Percentiles rank a stretch among this genome's conserved stretches.
Conservation (phyloP, 176 grass and related monocot species). For the Saccharum spontaneum region DNA sequence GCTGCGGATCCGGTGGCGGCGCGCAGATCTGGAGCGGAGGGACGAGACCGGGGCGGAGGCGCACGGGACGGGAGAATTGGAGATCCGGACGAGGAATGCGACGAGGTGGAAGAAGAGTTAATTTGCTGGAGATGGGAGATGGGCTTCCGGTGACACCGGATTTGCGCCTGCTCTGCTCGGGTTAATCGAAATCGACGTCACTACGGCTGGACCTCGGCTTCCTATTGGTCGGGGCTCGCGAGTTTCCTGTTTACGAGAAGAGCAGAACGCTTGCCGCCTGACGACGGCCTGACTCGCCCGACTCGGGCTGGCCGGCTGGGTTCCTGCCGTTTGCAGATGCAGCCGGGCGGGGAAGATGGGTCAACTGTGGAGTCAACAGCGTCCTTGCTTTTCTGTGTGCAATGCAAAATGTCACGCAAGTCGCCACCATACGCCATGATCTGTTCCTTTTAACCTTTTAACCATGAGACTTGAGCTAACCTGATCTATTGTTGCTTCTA, state of each 20-base stretch:
- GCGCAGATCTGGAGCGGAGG: slow-evolving; percentile 27
- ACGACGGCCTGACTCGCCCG: too few relatives aligned
- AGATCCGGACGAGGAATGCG: slow-evolving; percentile 21
- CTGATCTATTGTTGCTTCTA: too few relatives aligned
- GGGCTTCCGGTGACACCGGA: slow-evolving; percentile 1
- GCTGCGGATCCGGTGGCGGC: slow-evolving; percentile 7
- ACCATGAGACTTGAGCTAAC: background rate
- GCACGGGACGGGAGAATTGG: background rate
- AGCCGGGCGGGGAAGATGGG: slow-evolving; percentile 17
- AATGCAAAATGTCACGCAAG: background rate
- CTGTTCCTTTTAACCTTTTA: background rate
- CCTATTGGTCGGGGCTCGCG: slow-evolving; percentile 23
- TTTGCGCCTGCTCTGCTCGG: background rate
- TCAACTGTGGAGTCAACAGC: background rate
- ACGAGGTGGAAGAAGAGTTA: background rate
- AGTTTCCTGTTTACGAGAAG: background rate
- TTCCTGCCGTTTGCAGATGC: background rate
- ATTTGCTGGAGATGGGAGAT: slow-evolving; percentile 8
- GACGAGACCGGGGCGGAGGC: background rate
- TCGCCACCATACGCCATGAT: background rate
- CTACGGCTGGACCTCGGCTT: slow-evolving; percentile 34
- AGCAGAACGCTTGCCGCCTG: background rate
- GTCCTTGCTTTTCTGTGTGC: background rate
- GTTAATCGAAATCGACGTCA: slow-evolving; percentile 28
- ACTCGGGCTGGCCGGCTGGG: too few relatives aligned